A percentile compares a stretch with the other conserved stretches of the same genome.
phyloP scores from a whole-genome alignment of 768 basidiomycete genomes.

The Auricularia auricula-judae region DNA sequence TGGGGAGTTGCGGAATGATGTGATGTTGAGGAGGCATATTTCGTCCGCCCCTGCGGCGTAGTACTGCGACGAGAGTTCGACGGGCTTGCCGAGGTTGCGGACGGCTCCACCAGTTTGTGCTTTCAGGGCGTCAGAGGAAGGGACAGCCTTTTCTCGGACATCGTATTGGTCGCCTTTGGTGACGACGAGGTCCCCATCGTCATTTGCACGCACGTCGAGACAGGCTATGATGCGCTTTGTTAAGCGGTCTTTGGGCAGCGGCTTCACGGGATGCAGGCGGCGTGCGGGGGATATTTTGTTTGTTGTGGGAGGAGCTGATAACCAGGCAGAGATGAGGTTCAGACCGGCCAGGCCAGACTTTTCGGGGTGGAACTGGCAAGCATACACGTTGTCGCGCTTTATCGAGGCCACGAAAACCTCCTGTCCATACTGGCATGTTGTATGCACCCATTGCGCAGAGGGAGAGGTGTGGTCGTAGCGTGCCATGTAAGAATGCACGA shows the following conservation, averaged over 20 bases:
- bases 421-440: slow-evolving; percentile 87
- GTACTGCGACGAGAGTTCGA: slow-evolving; percentile 80
- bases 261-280: background rate
- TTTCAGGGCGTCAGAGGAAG: slow-evolving; percentile 15
- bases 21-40: slow-evolving; percentile 96
- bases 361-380: slow-evolving; percentile 95
- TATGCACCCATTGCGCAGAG: slow-evolving; percentile 67
- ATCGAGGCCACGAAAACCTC: slow-evolving; percentile 85
- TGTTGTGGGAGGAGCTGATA: slow-evolving; percentile 24
- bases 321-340: slow-evolving; percentile 68
- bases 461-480: slow-evolving; percentile 54
- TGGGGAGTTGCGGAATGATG: slow-evolving; percentile 95
- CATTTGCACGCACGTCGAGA: slow-evolving; percentile 95
- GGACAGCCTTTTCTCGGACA: slow-evolving; percentile 66
- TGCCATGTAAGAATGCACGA: slow-evolving; percentile 91
- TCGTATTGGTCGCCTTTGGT: slow-evolving; percentile 99
- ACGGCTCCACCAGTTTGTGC: slow-evolving; percentile 60
- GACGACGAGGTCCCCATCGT: slow-evolving; percentile 91
- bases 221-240: slow-evolving; percentile 95
- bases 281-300: background rate
- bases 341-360: slow-evolving; percentile 89
- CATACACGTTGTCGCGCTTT: slow-evolving; percentile 76
- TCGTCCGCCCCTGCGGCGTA: slow-evolving; percentile 88
- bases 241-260: slow-evolving; percentile 41
- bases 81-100: slow-evolving; percentile 95